Base-by-base conservation (phyloP, 352 stramenopile genomes). In the Globisporangium alternatum region DNA sequence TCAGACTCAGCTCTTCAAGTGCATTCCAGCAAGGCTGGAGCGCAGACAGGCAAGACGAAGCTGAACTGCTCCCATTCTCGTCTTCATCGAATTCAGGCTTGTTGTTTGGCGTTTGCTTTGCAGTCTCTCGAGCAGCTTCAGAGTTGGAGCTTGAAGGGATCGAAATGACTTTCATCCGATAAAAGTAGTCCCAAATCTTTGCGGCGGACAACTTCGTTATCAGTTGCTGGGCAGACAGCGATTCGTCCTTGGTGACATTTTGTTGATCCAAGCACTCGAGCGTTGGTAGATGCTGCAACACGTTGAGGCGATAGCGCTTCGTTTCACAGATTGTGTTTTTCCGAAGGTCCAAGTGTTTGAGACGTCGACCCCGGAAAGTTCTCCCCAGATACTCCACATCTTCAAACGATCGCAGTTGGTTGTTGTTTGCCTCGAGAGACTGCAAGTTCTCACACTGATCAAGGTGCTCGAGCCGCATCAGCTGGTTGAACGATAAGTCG, bases 401-500 rank as follows among this genome's bases (percentile, higher is more conserved):
- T 35, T 78, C 73, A 45, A 93, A 89, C 1, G 56, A 67, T 10
- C 66, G 59, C 21, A 96, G 75, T n/a, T 80, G 65, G 57, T 96
- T 96, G 51, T 85, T 72, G 15, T 77, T 87, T 7, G 82, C 48
- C 56, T 93, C 80, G 2, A 96, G 63, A 31, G 68, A 64, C 0
- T 75, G 31, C 3, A 96, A 68, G 13, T 19, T 35, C 5, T 41
- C 33, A 3, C 91, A 64, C 3, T 62, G 43, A 2, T 80, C 71
- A 10, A 93, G 39, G 30, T 90, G 62, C 12, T 71, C 77, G 1
- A 95, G 58, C 17, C 60, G 62, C 1, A 57, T 8, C 6, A 96
- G 64, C 1, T 79, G 73, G 54, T 96, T 96, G 60, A 78, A 86
- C 2, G 82, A 89, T 5, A 96, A 62, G 21, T 96, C 86, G 10